phyloP scores from a whole-genome alignment of 2,329 filamentous ascomycete species.

The Tolypocladium capitatum region DNA sequence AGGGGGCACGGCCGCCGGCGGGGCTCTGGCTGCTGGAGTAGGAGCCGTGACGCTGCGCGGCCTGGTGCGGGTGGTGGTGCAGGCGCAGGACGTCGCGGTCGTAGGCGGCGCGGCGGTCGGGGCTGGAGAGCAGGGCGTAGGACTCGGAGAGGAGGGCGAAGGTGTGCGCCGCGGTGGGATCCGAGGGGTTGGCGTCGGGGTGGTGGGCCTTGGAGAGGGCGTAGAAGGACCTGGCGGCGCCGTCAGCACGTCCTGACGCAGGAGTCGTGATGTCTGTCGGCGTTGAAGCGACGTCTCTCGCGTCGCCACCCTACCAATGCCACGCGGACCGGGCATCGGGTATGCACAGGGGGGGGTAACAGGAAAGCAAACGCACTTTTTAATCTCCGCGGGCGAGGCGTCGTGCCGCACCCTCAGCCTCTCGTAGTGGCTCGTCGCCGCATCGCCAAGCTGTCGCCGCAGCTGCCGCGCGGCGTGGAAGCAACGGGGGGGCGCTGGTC shows the following conservation, averaged over 20 bases:
- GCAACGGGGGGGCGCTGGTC: too few species aligned
- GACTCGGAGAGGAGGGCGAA: constrained; percentile 80
- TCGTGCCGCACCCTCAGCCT: constrained; percentile 57
- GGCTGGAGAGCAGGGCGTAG: constrained; percentile 61
- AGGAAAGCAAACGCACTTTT: too few species aligned
- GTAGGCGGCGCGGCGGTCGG: constrained; percentile 65
- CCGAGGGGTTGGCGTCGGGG: constrained; percentile 73
- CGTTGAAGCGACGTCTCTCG: too few species aligned
- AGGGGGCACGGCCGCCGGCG: constrained; percentile 64
- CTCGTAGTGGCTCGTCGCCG: constrained; percentile 72
- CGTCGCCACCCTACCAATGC: too few species aligned
- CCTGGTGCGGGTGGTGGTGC: too few species aligned
- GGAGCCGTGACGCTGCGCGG: too few species aligned
- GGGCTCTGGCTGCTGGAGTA: constrained; percentile 47
- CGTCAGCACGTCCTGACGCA: too few species aligned
- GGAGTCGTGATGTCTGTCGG: too few species aligned
- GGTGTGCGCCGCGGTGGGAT: constrained; percentile 57
- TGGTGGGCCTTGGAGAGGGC: constrained; percentile 81
- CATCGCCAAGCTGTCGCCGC: too few species aligned
- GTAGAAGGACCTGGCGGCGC: constrained; percentile 67
- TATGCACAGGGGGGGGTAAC: too few species aligned
- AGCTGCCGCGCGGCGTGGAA: constrained; percentile 11
- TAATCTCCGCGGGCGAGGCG: constrained; percentile 66
- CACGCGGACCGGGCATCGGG: too few species aligned
- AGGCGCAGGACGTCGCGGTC: constrained; percentile 53